Base-by-base conservation (phyloP, 345 rosid species). In the Bruguiera parviflora region DNA sequence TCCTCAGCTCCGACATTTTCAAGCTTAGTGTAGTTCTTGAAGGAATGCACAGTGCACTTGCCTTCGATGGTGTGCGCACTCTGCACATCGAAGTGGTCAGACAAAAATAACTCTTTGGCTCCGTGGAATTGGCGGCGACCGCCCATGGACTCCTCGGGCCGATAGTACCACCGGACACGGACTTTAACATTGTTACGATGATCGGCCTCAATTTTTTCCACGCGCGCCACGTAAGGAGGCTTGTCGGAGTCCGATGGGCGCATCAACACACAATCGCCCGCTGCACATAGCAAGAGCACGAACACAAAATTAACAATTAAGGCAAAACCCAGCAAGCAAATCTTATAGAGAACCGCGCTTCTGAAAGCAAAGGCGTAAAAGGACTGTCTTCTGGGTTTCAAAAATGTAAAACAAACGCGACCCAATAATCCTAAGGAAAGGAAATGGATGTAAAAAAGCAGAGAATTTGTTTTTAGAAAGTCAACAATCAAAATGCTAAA, bases 71-170 rank as follows among this genome's bases (percentile, higher is more conserved):
- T 88, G 75, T 90, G 89, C 0, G 92, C 96, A 64, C 96, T 88
- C 73, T 90, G 92, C 65, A 87, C 83, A 67, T 90, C 96, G 32
- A 47, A 75, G 72, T 90, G 96, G 67, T 90, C 96, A 7, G 96
- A 90, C 71, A 88, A 67, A 76, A 90, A 90, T 18, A 90, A 82
- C 72, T 88, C 96, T 77, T 88, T 90, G 1, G 94, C 90, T 47
- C 96, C 96, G 71, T 90, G 96, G 70, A 88, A 90, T 68, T 88
- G 94, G 65, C 96, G 84, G 68, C 96, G 83, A 46, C 96, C 96
- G 61, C 96, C 96, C 52, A 88, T 79, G 5, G 96, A 90, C 78
- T 90, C 96, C 83, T 90, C 94, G 3, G 96, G 96, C 13, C 94
- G 87, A 67, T 90, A 90, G 61, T 90, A 90, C 96, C 96, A 90